These are phyloP conservation scores for Hypoxylon lienhwacheense DNA, from an alignment of 495 filamentous ascomycete genomes.

Conservation along the genomic window DNA sequence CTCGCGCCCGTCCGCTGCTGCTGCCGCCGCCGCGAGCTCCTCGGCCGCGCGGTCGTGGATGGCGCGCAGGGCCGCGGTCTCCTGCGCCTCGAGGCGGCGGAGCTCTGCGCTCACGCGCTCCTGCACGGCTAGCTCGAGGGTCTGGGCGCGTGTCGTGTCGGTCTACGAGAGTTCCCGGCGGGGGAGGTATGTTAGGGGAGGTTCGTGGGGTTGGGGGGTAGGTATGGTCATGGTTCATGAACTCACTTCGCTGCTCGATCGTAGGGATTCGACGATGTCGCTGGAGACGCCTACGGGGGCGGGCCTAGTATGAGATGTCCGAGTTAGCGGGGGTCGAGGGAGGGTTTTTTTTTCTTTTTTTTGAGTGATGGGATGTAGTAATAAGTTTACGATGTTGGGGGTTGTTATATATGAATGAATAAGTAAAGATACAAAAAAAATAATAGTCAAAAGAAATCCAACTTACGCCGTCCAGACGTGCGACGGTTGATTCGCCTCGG, in stretches of 20 bases:
- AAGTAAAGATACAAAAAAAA: neutral
- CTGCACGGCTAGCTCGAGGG: conserved; percentile 86
- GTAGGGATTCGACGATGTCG: conserved; percentile 77
- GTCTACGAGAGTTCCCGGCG: conserved; percentile 62
- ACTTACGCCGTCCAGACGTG: conserved; percentile 55
- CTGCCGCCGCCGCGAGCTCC: conserved; percentile 29
- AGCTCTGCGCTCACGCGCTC: conserved; percentile 84
- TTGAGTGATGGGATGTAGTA: too few relatives aligned
- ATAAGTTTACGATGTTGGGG: neutral
- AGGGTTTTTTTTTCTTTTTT: too few relatives aligned
- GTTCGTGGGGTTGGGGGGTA: conserved; percentile 1
- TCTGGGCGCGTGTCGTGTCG: conserved; percentile 80
- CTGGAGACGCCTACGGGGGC: conserved; percentile 85
- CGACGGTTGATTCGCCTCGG: conserved; percentile 41
- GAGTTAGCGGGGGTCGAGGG: conserved; percentile 15
- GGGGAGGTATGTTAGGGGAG: conserved; percentile 6
- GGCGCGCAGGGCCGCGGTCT: conserved; percentile 59
- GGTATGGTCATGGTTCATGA: neutral
- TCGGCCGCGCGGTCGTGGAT: conserved; percentile 64
- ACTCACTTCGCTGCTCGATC: conserved; percentile 80
- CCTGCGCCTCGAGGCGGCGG: conserved; percentile 64
- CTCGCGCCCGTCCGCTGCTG: too few relatives aligned
- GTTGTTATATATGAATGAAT: neutral
- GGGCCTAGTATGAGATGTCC: conserved; percentile 55
- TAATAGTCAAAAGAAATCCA: neutral